Percentiles rank a stretch among this genome's conserved stretches.
Evolutionary conservation across 2,329 filamentous ascomycete genomes (phyloP).

Genomic region (Colletotrichum sojae): DNA sequence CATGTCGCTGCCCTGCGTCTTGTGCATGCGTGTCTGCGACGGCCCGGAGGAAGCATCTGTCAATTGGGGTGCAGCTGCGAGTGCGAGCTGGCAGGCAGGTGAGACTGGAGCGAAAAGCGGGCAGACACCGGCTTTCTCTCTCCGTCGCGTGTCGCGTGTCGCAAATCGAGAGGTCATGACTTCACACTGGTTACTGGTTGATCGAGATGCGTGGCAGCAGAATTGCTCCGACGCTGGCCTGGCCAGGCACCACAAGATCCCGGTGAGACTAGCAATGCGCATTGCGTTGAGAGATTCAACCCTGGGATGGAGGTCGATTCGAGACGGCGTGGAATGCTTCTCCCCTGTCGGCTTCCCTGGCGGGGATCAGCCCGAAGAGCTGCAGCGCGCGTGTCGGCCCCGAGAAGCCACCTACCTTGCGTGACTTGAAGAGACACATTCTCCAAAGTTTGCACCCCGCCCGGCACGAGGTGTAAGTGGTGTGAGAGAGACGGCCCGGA

Average conservation of each 20-base stretch:
- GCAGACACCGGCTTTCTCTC: neutral
- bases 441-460: conserved; percentile 35
- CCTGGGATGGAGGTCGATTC: conserved; percentile 34
- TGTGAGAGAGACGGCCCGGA: conserved; percentile 19
- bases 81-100: conserved; percentile 17
- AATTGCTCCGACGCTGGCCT: conserved; percentile 20
- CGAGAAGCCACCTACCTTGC: conserved; percentile 12
- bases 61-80: conserved; percentile 36
- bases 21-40: conserved; percentile 17
- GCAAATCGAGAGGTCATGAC: conserved; percentile 15
- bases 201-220: conserved; percentile 14
- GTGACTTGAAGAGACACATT: neutral
- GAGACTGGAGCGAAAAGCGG: neutral
- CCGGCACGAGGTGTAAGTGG: conserved; percentile 34
- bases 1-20: conserved; percentile 22
- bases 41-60: conserved; percentile 12
- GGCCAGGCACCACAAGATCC: conserved; percentile 31
- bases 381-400: conserved; percentile 6
- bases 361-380: conserved; percentile 34
- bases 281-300: conserved; percentile 34
- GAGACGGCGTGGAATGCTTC: conserved; percentile 38
- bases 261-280: conserved; percentile 33
- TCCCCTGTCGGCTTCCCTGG: conserved; percentile 31
- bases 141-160: conserved; percentile 10
- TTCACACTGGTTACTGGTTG: neutral